Conservation (phyloP, 208 protist species). For the Leishmania tropica region DNA sequence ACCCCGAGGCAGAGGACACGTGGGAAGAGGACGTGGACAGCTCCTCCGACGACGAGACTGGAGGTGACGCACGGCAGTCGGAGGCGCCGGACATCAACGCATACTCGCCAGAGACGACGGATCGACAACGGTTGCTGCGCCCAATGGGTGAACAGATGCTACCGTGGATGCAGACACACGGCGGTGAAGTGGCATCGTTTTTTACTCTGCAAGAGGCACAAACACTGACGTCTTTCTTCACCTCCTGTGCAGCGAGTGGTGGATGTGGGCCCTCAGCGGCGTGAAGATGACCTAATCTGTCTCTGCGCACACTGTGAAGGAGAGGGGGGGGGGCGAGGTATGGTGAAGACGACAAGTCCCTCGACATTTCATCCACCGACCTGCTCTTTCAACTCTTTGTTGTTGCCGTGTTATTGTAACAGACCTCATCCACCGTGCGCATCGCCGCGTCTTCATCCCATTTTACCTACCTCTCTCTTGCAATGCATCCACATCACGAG, state of each 20-base stretch:
- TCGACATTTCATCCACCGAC: background rate
- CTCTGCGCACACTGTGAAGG: background rate
- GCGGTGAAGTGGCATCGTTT: conserved; percentile 22
- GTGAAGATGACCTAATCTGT: background rate
- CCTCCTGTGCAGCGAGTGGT: background rate
- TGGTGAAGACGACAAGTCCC: background rate
- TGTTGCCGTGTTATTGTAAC: background rate
- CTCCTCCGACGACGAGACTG: background rate
- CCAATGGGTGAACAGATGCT: conserved; percentile 19
- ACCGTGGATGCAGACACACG: conserved; percentile 30
- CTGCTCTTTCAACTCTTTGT: background rate
- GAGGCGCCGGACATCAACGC: background rate
- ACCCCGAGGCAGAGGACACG: conserved; percentile 25
- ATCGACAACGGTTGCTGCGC: conserved; percentile 7
- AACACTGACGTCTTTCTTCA: conserved; percentile 20
- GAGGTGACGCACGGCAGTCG: background rate
- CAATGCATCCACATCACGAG: background rate
- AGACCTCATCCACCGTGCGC: background rate
- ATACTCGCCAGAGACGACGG: background rate
- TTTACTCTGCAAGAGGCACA: conserved; percentile 24
- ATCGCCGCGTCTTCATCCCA: background rate
- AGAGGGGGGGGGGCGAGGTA: background rate
- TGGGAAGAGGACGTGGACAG: conserved; percentile 24
- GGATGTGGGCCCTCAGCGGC: background rate
- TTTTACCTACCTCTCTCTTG: background rate